These are phyloP conservation scores for Onygenales sp. DNA, from an alignment of 2,329 filamentous ascomycete genomes.

Conservation along the genomic window DNA sequence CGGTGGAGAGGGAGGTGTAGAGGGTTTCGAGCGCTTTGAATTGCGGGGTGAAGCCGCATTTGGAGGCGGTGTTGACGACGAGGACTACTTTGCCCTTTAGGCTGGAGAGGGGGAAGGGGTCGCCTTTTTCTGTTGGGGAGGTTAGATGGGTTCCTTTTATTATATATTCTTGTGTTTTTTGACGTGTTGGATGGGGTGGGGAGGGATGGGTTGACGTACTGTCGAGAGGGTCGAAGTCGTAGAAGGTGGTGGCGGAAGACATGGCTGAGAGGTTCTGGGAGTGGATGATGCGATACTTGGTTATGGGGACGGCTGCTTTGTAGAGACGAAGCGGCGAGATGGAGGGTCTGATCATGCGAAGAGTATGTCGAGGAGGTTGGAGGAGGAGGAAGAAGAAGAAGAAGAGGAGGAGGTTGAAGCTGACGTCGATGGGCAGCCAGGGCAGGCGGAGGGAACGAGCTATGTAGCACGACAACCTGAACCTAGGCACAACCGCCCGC, in stretches of 20 bases:
- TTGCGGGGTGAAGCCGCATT: conserved; percentile 97
- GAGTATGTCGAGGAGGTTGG: too few relatives aligned
- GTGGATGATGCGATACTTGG: background rate
- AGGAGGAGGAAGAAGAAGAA: background rate
- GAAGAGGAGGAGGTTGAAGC: background rate
- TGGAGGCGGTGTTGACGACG: conserved; percentile 94
- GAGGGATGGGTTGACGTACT: conserved; percentile 32
- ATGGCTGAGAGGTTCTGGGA: conserved; percentile 3
- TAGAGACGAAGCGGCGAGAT: too few relatives aligned
- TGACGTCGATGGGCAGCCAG: too few relatives aligned
- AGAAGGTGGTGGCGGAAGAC: conserved; percentile 33
- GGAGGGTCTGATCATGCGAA: too few relatives aligned
- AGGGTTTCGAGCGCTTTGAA: conserved; percentile 84
- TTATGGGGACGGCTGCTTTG: background rate
- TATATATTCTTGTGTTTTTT: background rate
- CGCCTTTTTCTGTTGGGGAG: conserved; percentile 54
- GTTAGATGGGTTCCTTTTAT: conserved; percentile 8
- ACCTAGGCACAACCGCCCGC: too few relatives aligned
- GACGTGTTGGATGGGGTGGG: background rate
- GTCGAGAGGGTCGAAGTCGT: conserved; percentile 50
- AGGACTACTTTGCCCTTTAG: conserved; percentile 91
- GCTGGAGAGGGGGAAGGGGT: conserved; percentile 57
- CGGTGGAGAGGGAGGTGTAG: conserved; percentile 65
- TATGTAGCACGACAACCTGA: too few relatives aligned
- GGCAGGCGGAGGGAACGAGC: too few relatives aligned